phyloP scores from a whole-genome alignment of 495 filamentous ascomycete species.

The Daldinia childiae region DNA sequence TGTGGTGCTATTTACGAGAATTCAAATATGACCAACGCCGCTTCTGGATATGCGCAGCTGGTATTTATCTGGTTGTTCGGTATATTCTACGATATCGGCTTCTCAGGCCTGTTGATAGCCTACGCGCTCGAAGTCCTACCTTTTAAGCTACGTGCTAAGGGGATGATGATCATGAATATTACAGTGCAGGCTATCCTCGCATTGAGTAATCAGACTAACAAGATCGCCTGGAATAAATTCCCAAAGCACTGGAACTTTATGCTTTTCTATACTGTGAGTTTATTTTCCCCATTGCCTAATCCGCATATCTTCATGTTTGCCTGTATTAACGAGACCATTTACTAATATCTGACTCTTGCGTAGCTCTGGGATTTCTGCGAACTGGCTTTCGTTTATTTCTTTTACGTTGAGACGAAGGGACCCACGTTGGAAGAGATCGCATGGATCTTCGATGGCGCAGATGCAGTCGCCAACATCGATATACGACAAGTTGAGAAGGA shows the following conservation, averaged over 20 bases:
- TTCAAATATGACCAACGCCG: constrained; percentile 49
- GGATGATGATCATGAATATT: constrained; percentile 72
- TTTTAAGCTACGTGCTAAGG: constrained; percentile 75
- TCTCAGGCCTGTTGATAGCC: constrained; percentile 70
- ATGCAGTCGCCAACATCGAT: constrained; percentile 61
- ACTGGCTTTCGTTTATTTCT: constrained; percentile 70
- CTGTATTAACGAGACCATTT: not conserved
- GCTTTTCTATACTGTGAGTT: constrained; percentile 66
- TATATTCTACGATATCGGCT: constrained; percentile 68
- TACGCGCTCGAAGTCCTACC: constrained; percentile 74
- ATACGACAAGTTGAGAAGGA: constrained; percentile 60
- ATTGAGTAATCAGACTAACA: constrained; percentile 69
- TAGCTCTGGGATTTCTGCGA: constrained; percentile 66
- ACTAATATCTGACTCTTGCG: constrained; percentile 4
- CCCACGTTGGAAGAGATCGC: constrained; percentile 72
- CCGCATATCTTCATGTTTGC: no score
- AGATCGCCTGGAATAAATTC: constrained; percentile 66
- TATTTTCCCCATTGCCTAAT: not conserved
- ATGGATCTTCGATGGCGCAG: constrained; percentile 66
- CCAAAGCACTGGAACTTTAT: constrained; percentile 68
- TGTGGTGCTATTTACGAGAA: constrained; percentile 65
- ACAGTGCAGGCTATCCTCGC: constrained; percentile 68
- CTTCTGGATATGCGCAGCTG: constrained; percentile 61
- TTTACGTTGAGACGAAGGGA: constrained; percentile 72
- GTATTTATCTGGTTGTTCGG: constrained; percentile 71